Conservation (phyloP, 2,329 filamentous ascomycete genomes). For the Tolypocladium ovalisporum region DNA sequence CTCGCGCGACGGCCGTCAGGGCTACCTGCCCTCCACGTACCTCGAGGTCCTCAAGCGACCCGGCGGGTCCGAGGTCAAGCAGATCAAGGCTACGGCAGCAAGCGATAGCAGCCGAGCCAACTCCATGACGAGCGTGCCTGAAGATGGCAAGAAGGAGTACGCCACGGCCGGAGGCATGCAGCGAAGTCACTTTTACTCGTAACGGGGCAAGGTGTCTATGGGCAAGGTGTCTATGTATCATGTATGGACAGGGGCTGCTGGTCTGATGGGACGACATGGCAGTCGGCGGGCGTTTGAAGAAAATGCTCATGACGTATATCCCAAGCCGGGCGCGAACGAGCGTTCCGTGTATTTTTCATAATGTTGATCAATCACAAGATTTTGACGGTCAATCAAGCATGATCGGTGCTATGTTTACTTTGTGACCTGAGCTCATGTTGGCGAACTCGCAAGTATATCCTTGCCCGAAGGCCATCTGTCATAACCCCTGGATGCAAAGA, state of each 20-base stretch:
- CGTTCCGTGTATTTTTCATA: not conserved
- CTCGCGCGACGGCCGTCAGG: conserved; percentile 77
- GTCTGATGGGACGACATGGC: not conserved
- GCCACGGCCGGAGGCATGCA: conserved; percentile 45
- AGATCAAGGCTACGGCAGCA: conserved; percentile 36
- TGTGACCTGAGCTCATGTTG: not conserved
- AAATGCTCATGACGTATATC: not conserved
- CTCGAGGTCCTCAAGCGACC: conserved; percentile 61
- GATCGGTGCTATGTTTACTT: not conserved
- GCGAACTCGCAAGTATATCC: not conserved
- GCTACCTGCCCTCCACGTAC: conserved; percentile 86
- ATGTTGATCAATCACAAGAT: not conserved
- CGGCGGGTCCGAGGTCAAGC: conserved; percentile 32
- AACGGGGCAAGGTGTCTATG: conserved; percentile 7
- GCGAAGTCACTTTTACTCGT: conserved; percentile 48
- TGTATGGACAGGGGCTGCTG: not conserved
- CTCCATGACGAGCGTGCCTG: conserved; percentile 35
- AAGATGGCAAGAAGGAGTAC: conserved; percentile 39
- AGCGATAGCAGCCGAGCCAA: conserved; percentile 37
- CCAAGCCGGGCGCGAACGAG: not conserved
- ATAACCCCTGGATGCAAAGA: not conserved
- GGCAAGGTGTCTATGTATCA: not conserved
- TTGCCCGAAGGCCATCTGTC: not conserved
- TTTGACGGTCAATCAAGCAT: not conserved
- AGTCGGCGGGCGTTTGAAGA: not conserved